Evolutionary conservation across 23 red algal genomes (phyloP), one percentile per base, ranked within the genome.

Genomic region (Gracilaria domingensis): DNA sequence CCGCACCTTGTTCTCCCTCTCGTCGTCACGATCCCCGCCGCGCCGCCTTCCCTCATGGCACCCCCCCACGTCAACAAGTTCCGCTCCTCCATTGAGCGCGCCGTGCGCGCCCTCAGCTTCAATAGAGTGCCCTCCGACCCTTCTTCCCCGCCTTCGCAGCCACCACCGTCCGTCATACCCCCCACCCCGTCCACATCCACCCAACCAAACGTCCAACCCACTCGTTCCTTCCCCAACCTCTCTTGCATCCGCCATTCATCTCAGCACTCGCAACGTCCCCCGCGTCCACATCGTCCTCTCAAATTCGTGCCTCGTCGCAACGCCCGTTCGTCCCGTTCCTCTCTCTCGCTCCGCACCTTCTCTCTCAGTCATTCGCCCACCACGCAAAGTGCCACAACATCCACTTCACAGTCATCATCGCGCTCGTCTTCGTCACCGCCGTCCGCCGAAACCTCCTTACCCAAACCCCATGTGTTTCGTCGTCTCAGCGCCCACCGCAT

Each of bases 401-500:
- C 55, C 33, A 9, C 55, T 18, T 64, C 58, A 33, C 12, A 30
- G 24, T 69, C 81, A 12, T 50, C 81, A 14, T 13, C 81, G 32
- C 34, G 5, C 18, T 42, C 54, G 61, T 26, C 28, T 2, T 30
- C 54, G 12, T 9, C 58, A 29, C 45, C 53, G n/a, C 21, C 60
- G 5, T 24, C 4, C 25, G 40, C 81, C 20, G 33, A 57, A 2
- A 18, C 78, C n/a, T 39, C 42, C 34, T 28, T 62, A 1, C 81
- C 81, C 35, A 55, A 65, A 47, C 60, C 58, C n/a, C 54, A 35
- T 37, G 17, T 85, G 32, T 67, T 85, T 47, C 81, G 81, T 30
- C 59, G 59, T 26, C 59, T 85, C 28, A 69, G 59, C 81, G 59
- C 81, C 16, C 81, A 85, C 17, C 59, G 65, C 36, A 65, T 85